These are phyloP conservation scores for Hibiscus mutabilis DNA, from an alignment of 345 rosid genomes.

Conservation along the genomic window DNA sequence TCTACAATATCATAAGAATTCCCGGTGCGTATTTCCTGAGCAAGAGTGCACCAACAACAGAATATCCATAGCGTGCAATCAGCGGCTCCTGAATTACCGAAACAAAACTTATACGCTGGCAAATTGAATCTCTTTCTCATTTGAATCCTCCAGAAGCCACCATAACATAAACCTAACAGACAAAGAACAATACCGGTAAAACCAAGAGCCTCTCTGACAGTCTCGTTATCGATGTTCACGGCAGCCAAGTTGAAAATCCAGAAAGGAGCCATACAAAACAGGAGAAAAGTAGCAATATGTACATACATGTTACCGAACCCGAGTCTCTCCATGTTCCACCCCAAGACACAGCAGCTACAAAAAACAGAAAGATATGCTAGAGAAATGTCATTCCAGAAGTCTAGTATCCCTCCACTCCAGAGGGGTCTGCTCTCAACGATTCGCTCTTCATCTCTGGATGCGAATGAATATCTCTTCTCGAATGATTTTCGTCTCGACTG, in stretches of 20 bases:
- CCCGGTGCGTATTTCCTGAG: slow-evolving; percentile 85
- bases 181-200: slow-evolving; percentile 72
- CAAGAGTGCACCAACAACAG: slow-evolving; percentile 92
- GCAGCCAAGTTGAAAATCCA: slow-evolving; percentile 39
- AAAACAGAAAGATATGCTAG: slow-evolving; percentile 75
- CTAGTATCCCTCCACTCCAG: slow-evolving; percentile 89
- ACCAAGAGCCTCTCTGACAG: slow-evolving; percentile 53
- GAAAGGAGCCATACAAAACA: slow-evolving; percentile 83
- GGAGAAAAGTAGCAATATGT: slow-evolving; percentile 76
- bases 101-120: slow-evolving; percentile 73
- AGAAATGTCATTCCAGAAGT: slow-evolving; percentile 84
- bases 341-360: slow-evolving; percentile 83
- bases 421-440: slow-evolving; percentile 41
- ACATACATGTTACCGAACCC: slow-evolving; percentile 97
- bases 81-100: slow-evolving; percentile 37
- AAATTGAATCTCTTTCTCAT: slow-evolving; percentile 77
- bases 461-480: slow-evolving; percentile 67
- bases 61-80: slow-evolving; percentile 80
- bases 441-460: slow-evolving; percentile 32
- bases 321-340: slow-evolving; percentile 97
- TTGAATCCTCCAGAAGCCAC: slow-evolving; percentile 97
- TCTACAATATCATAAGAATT: slow-evolving; percentile 63
- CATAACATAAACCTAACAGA: slow-evolving; percentile 73
- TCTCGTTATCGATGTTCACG: slow-evolving; percentile 57
- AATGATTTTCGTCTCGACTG: slow-evolving; percentile 20